Percentiles rank a stretch among this genome's conserved stretches.
Conservation (phyloP, 176 grass and related monocot species). For the Raddia guianensis region DNA sequence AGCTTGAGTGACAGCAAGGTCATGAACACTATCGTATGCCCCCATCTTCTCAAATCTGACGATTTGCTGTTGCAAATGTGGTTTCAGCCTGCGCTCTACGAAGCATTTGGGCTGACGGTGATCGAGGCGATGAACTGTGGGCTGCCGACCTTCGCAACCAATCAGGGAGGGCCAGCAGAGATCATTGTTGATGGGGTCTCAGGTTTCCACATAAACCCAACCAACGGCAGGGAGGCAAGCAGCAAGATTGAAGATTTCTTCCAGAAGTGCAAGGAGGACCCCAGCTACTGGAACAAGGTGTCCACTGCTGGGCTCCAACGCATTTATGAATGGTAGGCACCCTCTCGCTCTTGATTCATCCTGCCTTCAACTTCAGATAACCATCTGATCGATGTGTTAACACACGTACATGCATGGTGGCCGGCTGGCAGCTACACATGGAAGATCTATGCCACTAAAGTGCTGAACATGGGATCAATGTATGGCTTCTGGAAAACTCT, state of each 20-base stretch:
- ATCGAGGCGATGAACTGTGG: conserved; percentile 99
- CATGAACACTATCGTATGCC: too few species aligned
- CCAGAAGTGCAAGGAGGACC: conserved; percentile 77
- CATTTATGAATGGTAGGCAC: conserved; percentile 79
- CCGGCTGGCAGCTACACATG: conserved; percentile 89
- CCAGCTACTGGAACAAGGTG: conserved; percentile 85
- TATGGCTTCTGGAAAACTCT: conserved; percentile 89
- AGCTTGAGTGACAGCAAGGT: too few species aligned
- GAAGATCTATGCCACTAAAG: conserved; percentile 91
- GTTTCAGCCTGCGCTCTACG: conserved; percentile 90
- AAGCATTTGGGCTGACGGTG: conserved; percentile 93
- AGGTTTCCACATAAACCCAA: conserved; percentile 89
- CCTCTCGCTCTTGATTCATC: too few species aligned
- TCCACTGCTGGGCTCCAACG: conserved; percentile 87
- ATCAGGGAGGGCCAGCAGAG: conserved; percentile 89
- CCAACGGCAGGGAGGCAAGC: conserved; percentile 66
- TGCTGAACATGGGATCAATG: conserved; percentile 80
- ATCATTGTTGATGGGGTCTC: conserved; percentile 92
- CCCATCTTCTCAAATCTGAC: too few species aligned
- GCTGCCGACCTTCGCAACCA: conserved; percentile 84
- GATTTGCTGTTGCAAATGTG: too few species aligned
- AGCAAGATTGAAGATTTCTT: conserved; percentile 89
- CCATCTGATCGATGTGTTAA: too few species aligned
- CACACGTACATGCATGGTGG: not conserved
- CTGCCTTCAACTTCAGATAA: too few species aligned